These are phyloP conservation scores for Trametes coccinea DNA, from an alignment of 768 basidiomycete species.

Conservation along the genomic window DNA sequence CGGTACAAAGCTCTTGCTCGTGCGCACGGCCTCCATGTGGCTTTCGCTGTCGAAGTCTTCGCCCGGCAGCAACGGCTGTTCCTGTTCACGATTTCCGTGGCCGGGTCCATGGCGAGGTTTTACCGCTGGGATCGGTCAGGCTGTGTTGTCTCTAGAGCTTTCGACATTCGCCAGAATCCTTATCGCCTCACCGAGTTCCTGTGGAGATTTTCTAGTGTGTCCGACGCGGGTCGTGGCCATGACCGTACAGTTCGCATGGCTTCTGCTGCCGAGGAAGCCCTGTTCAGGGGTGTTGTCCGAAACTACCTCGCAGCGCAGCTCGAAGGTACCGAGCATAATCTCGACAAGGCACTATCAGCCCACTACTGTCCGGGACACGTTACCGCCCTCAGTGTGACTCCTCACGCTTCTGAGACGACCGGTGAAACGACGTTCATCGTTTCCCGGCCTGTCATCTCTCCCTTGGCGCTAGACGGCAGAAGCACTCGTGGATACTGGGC, in stretches of 20 bases:
- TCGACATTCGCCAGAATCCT: conserved; percentile 28
- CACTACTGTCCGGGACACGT: conserved; percentile 12
- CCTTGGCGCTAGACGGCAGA: not conserved
- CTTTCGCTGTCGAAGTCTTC: conserved; percentile 4
- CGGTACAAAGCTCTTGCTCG: not conserved
- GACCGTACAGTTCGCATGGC: conserved; percentile 19
- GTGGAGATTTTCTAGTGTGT: conserved; percentile 30
- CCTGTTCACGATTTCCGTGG: conserved; percentile 33
- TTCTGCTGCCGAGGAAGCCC: not conserved
- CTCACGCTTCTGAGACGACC: not conserved
- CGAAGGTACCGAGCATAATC: not conserved
- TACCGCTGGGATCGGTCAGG: conserved; percentile 38
- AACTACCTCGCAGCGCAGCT: not conserved
- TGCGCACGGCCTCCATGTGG: not conserved
- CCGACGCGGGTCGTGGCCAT: conserved; percentile 26
- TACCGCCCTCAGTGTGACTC: not conserved
- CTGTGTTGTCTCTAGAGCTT: conserved; percentile 30
- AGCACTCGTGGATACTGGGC: conserved; percentile 17
- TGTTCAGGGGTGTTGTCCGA: not conserved
- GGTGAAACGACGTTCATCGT: not conserved
- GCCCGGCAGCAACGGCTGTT: conserved; percentile 33
- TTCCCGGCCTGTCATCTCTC: conserved; percentile 9
- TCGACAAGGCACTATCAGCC: conserved; percentile 1
- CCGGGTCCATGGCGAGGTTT: conserved; percentile 30
- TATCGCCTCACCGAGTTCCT: conserved; percentile 33